These are phyloP conservation scores for Fragilaria crotonensis DNA, from an alignment of 108 stramenopile genomes.

Conservation along the genomic window DNA sequence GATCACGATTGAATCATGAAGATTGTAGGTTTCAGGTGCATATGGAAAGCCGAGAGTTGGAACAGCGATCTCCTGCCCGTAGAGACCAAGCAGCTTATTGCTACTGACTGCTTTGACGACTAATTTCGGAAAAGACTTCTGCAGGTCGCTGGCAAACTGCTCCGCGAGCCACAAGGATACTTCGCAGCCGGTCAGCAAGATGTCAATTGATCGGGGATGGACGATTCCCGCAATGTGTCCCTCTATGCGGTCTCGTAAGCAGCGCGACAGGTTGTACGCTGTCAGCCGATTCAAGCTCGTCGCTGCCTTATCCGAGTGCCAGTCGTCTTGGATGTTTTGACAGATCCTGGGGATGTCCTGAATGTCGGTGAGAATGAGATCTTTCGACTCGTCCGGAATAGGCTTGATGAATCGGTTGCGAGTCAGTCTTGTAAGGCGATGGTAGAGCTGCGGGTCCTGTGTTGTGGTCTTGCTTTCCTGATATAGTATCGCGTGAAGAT, in stretches of 20 bases:
- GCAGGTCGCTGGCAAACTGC: constrained; percentile 73
- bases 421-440: constrained; percentile 42
- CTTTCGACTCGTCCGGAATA: constrained; percentile 22
- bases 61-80: constrained; percentile 53
- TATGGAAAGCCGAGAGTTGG: constrained; percentile 50
- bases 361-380: constrained; percentile 46
- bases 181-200: constrained; percentile 74
- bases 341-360: constrained; percentile 46
- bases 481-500: constrained; percentile 22
- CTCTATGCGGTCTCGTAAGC: constrained; percentile 29
- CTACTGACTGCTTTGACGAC: constrained; percentile 45
- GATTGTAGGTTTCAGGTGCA: constrained; percentile 27
- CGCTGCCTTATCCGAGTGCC: constrained; percentile 24
- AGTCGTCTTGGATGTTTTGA: constrained; percentile 51
- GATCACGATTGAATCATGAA: constrained; percentile 56
- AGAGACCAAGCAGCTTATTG: constrained; percentile 75
- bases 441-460: constrained; percentile 21
- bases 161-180: constrained; percentile 79
- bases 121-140: constrained; percentile 70
- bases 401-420: constrained; percentile 46
- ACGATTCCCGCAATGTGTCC: constrained; percentile 27
- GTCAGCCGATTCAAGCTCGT: constrained; percentile 52
- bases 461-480: constrained; percentile 36
- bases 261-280: constrained; percentile 39
- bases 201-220: constrained; percentile 34